Evolutionary conservation across 2,329 filamentous ascomycete genomes (phyloP).

Genomic region (Xylariaceae sp.): DNA sequence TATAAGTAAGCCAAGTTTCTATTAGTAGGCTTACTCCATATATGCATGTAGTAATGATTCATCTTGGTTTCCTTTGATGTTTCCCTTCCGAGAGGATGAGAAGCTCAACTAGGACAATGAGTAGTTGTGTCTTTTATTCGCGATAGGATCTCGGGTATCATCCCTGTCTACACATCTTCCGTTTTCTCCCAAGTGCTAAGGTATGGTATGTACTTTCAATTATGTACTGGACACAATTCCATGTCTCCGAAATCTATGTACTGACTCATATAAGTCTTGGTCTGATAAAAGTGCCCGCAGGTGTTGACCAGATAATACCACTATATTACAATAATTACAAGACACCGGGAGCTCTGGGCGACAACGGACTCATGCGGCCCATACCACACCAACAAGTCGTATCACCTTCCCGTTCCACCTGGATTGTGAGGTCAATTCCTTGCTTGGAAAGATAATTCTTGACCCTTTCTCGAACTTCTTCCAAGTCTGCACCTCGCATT

Average conservation of each 20-base stretch:
- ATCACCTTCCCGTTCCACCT: slow-evolving; percentile 87
- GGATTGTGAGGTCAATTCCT: slow-evolving; percentile 81
- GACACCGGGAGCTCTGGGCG: slow-evolving; percentile 28
- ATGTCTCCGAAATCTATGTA: slow-evolving; percentile 12
- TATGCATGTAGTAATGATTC: too few relatives aligned
- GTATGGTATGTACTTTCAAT: too few relatives aligned
- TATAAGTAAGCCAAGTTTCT: too few relatives aligned
- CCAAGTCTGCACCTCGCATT: slow-evolving; percentile 71
- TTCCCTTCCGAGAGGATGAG: too few relatives aligned
- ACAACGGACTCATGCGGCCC: slow-evolving; percentile 43
- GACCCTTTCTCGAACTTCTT: slow-evolving; percentile 84
- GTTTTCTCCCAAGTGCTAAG: neutral
- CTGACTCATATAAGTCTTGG: slow-evolving; percentile 5
- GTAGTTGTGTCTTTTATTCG: too few relatives aligned
- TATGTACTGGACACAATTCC: neutral
- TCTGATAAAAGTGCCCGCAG: neutral
- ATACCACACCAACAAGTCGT: slow-evolving; percentile 65
- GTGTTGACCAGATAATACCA: neutral
- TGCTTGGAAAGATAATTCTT: slow-evolving; percentile 71
- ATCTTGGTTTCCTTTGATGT: too few relatives aligned
- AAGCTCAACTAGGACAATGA: too few relatives aligned
- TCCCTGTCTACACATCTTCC: too few relatives aligned
- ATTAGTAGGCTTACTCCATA: too few relatives aligned
- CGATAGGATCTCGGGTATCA: neutral
- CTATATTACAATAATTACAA: slow-evolving; percentile 4